These are phyloP conservation scores for Sporothrix dimorphospora DNA, from an alignment of 2,329 filamentous ascomycete genomes.

Conservation along the genomic window DNA sequence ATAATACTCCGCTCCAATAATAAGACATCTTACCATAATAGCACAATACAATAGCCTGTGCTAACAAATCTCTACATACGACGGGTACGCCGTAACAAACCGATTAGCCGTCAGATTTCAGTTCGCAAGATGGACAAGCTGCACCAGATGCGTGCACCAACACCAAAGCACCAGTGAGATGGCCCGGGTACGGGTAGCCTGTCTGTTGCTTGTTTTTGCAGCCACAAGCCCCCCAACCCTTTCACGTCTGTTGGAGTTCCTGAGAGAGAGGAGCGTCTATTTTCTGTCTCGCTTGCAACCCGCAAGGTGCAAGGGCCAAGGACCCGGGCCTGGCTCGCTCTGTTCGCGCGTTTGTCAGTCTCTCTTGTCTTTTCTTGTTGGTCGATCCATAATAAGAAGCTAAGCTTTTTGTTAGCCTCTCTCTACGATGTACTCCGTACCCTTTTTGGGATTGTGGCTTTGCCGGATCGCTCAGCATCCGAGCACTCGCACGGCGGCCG, in stretches of 20 bases:
- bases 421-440: background rate
- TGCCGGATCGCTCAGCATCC: conserved; percentile 11
- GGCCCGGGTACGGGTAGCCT: background rate
- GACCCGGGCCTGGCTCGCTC: background rate
- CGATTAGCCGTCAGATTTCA: background rate
- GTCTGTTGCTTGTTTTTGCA: background rate
- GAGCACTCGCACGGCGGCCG: background rate
- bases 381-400: background rate
- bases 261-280: too few relatives aligned
- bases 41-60: background rate
- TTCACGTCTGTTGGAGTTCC: background rate
- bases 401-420: background rate
- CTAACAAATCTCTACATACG: background rate
- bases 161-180: background rate
- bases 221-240: background rate
- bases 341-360: background rate
- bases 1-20: background rate
- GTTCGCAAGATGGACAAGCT: too few relatives aligned
- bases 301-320: background rate
- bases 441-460: conserved; percentile 16
- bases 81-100: too few relatives aligned
- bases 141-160: too few relatives aligned
- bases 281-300: background rate
- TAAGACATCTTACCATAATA: background rate
- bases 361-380: background rate